Evolutionary conservation across 495 filamentous ascomycete species (phyloP), one percentile per base, ranked within the genome.

Genomic region (Neurospora sp.): DNA sequence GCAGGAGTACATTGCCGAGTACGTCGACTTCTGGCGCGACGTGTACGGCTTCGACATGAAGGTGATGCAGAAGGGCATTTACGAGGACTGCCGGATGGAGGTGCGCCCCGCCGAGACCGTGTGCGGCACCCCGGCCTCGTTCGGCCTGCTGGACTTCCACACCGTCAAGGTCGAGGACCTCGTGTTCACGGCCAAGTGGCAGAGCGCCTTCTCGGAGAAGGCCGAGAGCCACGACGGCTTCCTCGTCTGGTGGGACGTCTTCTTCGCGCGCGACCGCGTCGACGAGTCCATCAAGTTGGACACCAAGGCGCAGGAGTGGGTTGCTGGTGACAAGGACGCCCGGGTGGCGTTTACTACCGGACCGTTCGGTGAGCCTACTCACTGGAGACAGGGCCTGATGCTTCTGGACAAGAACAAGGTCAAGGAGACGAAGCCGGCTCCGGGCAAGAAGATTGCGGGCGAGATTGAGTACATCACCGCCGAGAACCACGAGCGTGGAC

Each of bases 31-130:
- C 86, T 99, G 96, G 96, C 92, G 96, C 80, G 96, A 98, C 75
- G 94, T 99, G 14, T 99, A 97, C 82, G 96, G 96, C 71, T 99
- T 99, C 82, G 90, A 99, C 84, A 97, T 96, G 85, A 90, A 89
- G 73, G 93, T 94, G 27, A 92, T 99, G 87, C 92, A 93, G 81
- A 82, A 88, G 72, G 92, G 89, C 69, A 94, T 94, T 72, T 88
- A 96, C 78, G 91, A 90, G 69, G 94, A 98, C 77, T 90, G 90
- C 8, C 89, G 96, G 37, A 93, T 97, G 69, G 90, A 94, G 75
- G 93, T 90, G 37, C 90, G 94, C 53, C 92, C 94, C 81, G 90
- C 82, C 79, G 88, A 88, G 45, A 86, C 94, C 70, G 89, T 97
- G 72, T 94, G 93, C 73, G 94, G 96, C 75, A 87, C 89, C n/a